Conservation (phyloP, 2,329 filamentous ascomycete species). For the Sclerotinia minor region DNA sequence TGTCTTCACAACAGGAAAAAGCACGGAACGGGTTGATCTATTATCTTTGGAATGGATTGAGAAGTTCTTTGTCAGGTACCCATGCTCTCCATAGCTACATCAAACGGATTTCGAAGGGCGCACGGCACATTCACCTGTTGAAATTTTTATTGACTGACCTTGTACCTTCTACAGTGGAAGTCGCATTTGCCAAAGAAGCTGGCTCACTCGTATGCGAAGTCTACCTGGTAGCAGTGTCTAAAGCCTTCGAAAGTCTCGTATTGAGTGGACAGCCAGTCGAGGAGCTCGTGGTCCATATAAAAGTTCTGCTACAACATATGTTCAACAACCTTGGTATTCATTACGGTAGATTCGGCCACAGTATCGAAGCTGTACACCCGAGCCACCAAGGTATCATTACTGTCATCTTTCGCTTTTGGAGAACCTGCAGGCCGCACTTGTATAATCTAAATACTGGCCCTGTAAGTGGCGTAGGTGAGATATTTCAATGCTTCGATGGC, state of each 20-base stretch:
- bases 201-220: slow-evolving; percentile 35
- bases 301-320: slow-evolving; percentile 34
- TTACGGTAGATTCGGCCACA: slow-evolving; percentile 12
- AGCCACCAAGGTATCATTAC: slow-evolving; percentile 31
- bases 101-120: slow-evolving; percentile 30
- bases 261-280: slow-evolving; percentile 25
- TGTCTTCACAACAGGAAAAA: slow-evolving; percentile 30
- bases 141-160: slow-evolving; percentile 37
- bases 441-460: background rate
- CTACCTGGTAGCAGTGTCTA: slow-evolving; percentile 33
- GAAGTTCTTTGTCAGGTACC: slow-evolving; percentile 31
- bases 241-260: slow-evolving; percentile 19
- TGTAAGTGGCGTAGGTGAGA: background rate
- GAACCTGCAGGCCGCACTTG: slow-evolving; percentile 28
- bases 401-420: slow-evolving; percentile 34
- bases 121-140: slow-evolving; percentile 34
- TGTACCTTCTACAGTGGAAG: slow-evolving; percentile 34
- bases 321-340: slow-evolving; percentile 29
- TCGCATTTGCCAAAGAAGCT: slow-evolving; percentile 32
- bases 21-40: slow-evolving; percentile 35
- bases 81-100: slow-evolving; percentile 27
- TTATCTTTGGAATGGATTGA: slow-evolving; percentile 39
- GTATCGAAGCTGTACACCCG: slow-evolving; percentile 25
- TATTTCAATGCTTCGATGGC: slow-evolving; percentile 10
- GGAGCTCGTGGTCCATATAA: slow-evolving; percentile 27